These are phyloP conservation scores for Phoenix roebelenii DNA, from an alignment of 176 grass and related monocot species.

Conservation along the genomic window DNA sequence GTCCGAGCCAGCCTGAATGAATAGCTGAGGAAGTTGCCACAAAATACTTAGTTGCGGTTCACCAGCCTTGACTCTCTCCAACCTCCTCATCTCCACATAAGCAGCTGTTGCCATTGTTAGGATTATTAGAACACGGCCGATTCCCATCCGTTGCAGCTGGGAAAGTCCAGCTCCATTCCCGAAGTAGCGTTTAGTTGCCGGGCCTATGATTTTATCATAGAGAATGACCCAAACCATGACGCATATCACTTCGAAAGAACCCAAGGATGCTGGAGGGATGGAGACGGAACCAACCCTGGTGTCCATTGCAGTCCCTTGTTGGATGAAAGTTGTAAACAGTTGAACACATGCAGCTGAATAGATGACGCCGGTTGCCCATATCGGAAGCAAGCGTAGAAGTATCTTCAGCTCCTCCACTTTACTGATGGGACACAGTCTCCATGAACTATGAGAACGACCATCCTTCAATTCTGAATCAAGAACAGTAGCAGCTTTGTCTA, in stretches of 20 bases:
- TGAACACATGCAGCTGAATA: slow-evolving; percentile 16
- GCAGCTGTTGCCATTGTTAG: slow-evolving; percentile 39
- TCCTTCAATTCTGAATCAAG: neutral
- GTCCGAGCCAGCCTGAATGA: slow-evolving; percentile 48
- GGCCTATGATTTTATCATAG: slow-evolving; percentile 5
- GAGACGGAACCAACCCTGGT: slow-evolving; percentile 7
- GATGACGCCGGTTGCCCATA: slow-evolving; percentile 9
- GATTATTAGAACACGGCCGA: slow-evolving; percentile 46
- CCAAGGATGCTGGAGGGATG: slow-evolving; percentile 10
- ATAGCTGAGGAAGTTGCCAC: slow-evolving; percentile 71
- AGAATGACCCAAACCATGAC: slow-evolving; percentile 16
- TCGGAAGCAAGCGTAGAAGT: slow-evolving; percentile 11
- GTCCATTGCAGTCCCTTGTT: slow-evolving; percentile 12
- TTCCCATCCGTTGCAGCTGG: slow-evolving; percentile 60
- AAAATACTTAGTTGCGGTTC: slow-evolving; percentile 29
- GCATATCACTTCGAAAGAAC: slow-evolving; percentile 8
- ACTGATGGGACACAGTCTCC: slow-evolving; percentile 10
- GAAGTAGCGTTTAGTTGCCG: neutral
- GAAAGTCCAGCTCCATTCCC: slow-evolving; percentile 26
- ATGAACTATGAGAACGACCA: neutral
- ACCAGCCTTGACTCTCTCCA: slow-evolving; percentile 21
- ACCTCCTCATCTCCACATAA: slow-evolving; percentile 42
- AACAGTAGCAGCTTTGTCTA: slow-evolving; percentile 15
- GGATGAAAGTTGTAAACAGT: slow-evolving; percentile 18
- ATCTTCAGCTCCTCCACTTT: slow-evolving; percentile 23